Evolutionary conservation across 768 basidiomycete genomes (phyloP).

Genomic region (Tulasnella sp.): DNA sequence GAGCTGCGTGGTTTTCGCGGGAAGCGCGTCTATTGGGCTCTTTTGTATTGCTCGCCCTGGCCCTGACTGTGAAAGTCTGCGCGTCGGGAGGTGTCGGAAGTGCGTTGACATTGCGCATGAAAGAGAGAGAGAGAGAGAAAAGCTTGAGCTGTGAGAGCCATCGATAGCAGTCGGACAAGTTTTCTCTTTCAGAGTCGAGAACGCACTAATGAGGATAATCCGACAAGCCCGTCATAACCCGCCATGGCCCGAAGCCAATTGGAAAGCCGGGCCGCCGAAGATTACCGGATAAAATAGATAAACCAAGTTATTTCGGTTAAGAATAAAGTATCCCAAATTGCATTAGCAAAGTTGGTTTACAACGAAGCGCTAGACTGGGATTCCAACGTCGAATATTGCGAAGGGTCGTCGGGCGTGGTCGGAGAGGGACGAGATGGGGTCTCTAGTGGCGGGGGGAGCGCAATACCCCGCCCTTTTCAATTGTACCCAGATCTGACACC

Average conservation of each 20-base stretch:
- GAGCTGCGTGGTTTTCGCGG: neutral
- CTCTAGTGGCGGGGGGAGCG: neutral
- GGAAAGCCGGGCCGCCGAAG: neutral
- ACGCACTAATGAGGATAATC: neutral
- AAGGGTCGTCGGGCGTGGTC: neutral
- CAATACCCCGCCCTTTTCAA: neutral
- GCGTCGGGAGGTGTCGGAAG: neutral
- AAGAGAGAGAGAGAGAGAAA: neutral
- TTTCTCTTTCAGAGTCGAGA: neutral
- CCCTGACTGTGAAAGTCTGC: neutral
- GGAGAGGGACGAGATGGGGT: neutral
- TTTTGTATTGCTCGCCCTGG: neutral
- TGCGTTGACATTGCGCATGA: neutral
- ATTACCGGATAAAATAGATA: neutral
- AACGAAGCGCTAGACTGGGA: neutral
- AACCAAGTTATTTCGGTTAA: neutral
- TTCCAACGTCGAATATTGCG: neutral
- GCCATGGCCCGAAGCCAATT: neutral
- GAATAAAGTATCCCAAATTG: neutral
- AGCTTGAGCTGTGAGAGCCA: neutral
- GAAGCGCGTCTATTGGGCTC: neutral
- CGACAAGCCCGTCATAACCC: neutral
- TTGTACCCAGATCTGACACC: constrained; percentile 2
- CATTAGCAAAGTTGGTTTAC: neutral
- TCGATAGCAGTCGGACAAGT: neutral